These are phyloP conservation scores for Trichopus zeylanicus DNA, from an alignment of 116 monocot species.

Conservation along the genomic window DNA sequence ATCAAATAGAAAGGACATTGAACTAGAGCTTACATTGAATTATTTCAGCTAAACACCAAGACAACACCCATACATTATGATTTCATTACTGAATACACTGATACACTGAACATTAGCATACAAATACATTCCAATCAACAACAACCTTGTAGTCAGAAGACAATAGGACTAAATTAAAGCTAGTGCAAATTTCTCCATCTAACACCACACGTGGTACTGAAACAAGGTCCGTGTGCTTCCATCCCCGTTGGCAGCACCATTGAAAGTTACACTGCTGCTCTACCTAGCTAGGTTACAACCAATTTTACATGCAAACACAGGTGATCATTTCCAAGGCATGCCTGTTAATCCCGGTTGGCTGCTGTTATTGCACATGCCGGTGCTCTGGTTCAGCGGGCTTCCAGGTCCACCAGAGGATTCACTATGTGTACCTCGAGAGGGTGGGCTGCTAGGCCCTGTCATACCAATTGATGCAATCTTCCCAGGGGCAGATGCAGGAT, in stretches of 20 bases:
- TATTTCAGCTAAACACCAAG: too few relatives aligned
- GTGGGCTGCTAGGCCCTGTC: conserved; percentile 47
- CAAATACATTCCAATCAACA: not conserved
- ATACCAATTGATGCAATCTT: conserved; percentile 17
- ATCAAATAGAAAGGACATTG: too few relatives aligned
- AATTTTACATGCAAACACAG: conserved; percentile 1
- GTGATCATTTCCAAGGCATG: conserved; percentile 64
- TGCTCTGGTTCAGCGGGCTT: conserved; percentile 61
- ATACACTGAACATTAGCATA: not conserved
- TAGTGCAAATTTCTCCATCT: not conserved
- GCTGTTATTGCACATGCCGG: conserved; percentile 28
- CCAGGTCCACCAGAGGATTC: conserved; percentile 72
- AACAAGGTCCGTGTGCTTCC: not conserved
- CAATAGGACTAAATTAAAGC: too few relatives aligned
- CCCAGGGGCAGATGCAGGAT: conserved; percentile 19
- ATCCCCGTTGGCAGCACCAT: not conserved
- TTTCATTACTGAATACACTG: not conserved
- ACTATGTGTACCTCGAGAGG: conserved; percentile 62
- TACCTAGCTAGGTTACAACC: not conserved
- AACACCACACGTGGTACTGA: not conserved
- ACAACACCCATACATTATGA: not conserved
- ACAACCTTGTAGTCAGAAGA: too few relatives aligned
- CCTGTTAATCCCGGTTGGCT: conserved; percentile 41
- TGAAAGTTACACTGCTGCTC: not conserved
- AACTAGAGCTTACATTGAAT: too few relatives aligned